A percentile compares a stretch with the other conserved stretches of the same genome.
phyloP scores from a whole-genome alignment of 2,329 filamentous ascomycete genomes.

The Lecanicillium sp. region DNA sequence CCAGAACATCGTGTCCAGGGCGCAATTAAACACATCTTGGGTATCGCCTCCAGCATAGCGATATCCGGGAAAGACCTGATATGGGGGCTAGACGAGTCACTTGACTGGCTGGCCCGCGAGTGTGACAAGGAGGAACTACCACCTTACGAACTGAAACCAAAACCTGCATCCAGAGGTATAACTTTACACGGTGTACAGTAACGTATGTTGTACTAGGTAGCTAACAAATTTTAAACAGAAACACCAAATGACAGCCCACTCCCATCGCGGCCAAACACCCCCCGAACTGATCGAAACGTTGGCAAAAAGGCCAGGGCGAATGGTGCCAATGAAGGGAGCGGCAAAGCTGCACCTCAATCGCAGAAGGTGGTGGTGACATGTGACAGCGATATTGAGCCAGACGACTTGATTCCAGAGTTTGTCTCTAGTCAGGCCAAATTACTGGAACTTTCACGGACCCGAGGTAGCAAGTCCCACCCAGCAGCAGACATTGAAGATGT shows the following conservation, averaged over 20 bases:
- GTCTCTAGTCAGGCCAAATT: slow-evolving; percentile 63
- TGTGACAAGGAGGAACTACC: slow-evolving; percentile 61
- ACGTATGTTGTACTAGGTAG: neutral
- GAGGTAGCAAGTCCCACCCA: slow-evolving; percentile 15
- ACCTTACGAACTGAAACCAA: slow-evolving; percentile 49
- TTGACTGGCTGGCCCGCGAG: slow-evolving; percentile 86
- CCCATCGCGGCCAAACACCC: slow-evolving; percentile 41
- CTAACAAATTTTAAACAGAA: slow-evolving; percentile 15
- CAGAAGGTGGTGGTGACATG: slow-evolving; percentile 42
- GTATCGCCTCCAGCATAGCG: slow-evolving; percentile 55
- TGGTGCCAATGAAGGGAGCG: slow-evolving; percentile 14
- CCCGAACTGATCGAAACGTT: slow-evolving; percentile 22
- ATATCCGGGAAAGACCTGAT: slow-evolving; percentile 53
- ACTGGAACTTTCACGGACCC: slow-evolving; percentile 37
- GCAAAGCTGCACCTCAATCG: slow-evolving; percentile 18
- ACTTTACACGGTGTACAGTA: neutral
- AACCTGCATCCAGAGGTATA: slow-evolving; percentile 28
- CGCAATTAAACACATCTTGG: slow-evolving; percentile 57
- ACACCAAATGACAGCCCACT: slow-evolving; percentile 41
- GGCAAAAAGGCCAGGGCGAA: slow-evolving; percentile 27
- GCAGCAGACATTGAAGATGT: slow-evolving; percentile 19
- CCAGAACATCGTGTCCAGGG: slow-evolving; percentile 52
- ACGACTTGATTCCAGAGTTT: slow-evolving; percentile 68
- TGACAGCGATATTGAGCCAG: slow-evolving; percentile 65
- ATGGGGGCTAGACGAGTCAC: slow-evolving; percentile 79